Conservation (phyloP, 2,329 filamentous ascomycete species). For the Epichloe typhina region DNA sequence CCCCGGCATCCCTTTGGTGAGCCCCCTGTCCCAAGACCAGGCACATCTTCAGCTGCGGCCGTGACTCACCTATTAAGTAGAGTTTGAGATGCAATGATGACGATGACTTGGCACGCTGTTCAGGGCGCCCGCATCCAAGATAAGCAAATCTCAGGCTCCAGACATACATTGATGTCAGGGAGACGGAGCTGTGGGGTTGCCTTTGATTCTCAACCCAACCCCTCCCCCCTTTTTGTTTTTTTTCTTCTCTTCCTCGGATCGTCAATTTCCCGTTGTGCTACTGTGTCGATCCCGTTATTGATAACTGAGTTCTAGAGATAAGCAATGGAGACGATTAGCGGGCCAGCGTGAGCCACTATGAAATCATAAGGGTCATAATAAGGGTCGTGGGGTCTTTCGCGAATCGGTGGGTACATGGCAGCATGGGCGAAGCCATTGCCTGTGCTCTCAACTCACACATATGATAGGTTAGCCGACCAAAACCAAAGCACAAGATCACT, state of each 20-base stretch:
- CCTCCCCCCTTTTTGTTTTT: no score
- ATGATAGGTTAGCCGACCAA: no score
- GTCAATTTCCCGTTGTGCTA: not conserved
- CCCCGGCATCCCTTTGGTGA: not conserved
- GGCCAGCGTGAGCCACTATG: conserved; percentile 2
- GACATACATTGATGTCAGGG: no score
- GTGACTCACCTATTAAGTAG: not conserved
- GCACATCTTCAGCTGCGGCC: not conserved
- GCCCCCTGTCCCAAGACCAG: not conserved
- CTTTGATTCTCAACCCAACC: no score
- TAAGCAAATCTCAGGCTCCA: no score
- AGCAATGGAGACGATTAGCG: conserved; percentile 1
- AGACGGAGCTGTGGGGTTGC: no score
- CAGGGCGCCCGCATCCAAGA: no score
- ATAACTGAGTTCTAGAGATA: conserved; percentile 2
- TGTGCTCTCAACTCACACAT: no score
- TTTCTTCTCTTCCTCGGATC: no score
- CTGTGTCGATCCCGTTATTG: no score
- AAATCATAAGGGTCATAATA: conserved; percentile 4
- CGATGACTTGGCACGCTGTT: not conserved
- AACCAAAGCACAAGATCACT: no score
- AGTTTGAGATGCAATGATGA: not conserved
- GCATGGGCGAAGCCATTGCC: no score
- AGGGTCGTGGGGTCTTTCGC: conserved; percentile 1
- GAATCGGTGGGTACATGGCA: not conserved